These are phyloP conservation scores for Kwoniella bestiolae DNA, from an alignment of 768 basidiomycete species.

Conservation along the genomic window DNA sequence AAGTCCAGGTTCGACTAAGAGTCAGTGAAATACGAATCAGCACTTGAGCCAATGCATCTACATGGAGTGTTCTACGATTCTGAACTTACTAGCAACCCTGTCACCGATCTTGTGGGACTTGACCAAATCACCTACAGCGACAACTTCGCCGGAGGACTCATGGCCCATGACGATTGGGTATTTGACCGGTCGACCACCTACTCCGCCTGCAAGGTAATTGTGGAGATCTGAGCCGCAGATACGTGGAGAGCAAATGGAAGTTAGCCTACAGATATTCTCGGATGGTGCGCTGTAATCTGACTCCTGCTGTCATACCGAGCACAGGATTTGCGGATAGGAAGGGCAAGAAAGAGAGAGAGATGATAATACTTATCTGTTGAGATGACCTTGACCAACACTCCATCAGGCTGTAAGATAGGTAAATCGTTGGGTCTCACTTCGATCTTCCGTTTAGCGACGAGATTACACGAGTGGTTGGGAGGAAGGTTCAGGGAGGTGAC, in stretches of 20 bases:
- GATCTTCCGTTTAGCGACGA: slow-evolving; percentile 43
- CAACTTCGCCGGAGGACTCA: slow-evolving; percentile 49
- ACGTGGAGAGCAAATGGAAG: slow-evolving; percentile 20
- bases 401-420: slow-evolving; percentile 49
- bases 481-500: slow-evolving; percentile 41
- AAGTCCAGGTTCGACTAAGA: slow-evolving; percentile 50
- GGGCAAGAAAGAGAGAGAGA: background rate
- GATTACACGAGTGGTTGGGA: slow-evolving; percentile 38
- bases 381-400: slow-evolving; percentile 51
- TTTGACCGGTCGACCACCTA: slow-evolving; percentile 48
- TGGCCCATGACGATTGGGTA: slow-evolving; percentile 50
- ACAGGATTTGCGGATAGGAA: too few relatives aligned
- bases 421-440: slow-evolving; percentile 36
- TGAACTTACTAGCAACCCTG: slow-evolving; percentile 43
- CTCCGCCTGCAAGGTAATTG: slow-evolving; percentile 45
- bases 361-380: slow-evolving; percentile 39
- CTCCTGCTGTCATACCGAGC: too few relatives aligned
- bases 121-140: slow-evolving; percentile 48
- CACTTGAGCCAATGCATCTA: too few relatives aligned
- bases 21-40: background rate
- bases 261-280: background rate
- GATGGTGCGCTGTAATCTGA: too few relatives aligned
- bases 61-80: background rate
- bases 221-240: slow-evolving; percentile 52
- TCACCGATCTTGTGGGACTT: slow-evolving; percentile 50